Conservation (phyloP, 2,329 filamentous ascomycete genomes). For the Talaromyces albobiverticillius region DNA sequence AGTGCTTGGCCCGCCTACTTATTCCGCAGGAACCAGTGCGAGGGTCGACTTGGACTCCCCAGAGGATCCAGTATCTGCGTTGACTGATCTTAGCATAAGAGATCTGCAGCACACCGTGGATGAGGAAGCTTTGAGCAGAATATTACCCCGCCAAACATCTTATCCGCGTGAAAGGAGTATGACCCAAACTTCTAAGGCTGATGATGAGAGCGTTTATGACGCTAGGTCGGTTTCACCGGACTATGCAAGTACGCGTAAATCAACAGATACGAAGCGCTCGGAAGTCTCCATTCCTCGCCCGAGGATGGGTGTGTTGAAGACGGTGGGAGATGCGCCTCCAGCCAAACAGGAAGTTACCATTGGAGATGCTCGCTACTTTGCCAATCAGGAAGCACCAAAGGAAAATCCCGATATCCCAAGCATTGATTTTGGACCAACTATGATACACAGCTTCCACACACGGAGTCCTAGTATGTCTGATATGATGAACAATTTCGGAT, state of each 20-base stretch:
- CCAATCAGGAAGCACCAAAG: conserved; percentile 30
- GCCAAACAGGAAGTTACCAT: conserved; percentile 43
- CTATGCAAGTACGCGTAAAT: conserved; percentile 69
- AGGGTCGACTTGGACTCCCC: conserved; percentile 1
- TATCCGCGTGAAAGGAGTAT: conserved; percentile 21
- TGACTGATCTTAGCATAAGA: conserved; percentile 37
- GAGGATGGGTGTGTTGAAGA: conserved; percentile 76
- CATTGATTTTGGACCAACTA: conserved; percentile 83
- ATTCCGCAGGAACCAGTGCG: not conserved
- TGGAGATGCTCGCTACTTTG: conserved; percentile 45
- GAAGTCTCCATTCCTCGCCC: conserved; percentile 52
- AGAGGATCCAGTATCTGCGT: conserved; percentile 21
- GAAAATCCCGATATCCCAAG: conserved; percentile 61
- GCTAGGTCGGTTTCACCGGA: conserved; percentile 67
- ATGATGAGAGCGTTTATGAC: conserved; percentile 54
- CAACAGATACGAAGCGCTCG: conserved; percentile 45
- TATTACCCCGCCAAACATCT: conserved; percentile 33
- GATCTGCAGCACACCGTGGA: conserved; percentile 44
- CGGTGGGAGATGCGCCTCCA: conserved; percentile 59
- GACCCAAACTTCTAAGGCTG: conserved; percentile 15
- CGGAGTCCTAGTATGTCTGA: conserved; percentile 57
- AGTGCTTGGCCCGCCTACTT: conserved; percentile 19
- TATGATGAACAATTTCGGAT: conserved; percentile 42
- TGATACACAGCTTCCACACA: conserved; percentile 61
- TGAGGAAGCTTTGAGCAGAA: conserved; percentile 50